phyloP scores from a whole-genome alignment of 805 yeast genomes.

The Ascoidea tarda region DNA sequence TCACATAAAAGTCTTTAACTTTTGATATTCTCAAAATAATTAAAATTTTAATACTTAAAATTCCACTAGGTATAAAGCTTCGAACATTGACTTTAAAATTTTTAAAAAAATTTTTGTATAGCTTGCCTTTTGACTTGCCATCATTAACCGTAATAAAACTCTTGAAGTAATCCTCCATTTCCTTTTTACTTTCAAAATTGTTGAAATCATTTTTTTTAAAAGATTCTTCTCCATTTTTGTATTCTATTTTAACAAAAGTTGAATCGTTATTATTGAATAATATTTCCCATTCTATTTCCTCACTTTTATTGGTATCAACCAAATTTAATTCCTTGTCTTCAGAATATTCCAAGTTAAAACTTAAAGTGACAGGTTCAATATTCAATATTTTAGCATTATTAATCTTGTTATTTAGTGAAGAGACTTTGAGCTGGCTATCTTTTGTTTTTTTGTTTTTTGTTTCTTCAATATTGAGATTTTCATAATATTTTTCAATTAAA shows the following conservation, averaged over 20 bases:
- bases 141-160: too few relatives aligned
- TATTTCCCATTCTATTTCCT: too few relatives aligned
- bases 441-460: not conserved
- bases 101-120: slow-evolving; percentile 15
- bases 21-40: slow-evolving; percentile 16
- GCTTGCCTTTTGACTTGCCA: slow-evolving; percentile 3
- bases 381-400: too few relatives aligned
- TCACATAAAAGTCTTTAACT: slow-evolving; percentile 18
- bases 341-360: too few relatives aligned
- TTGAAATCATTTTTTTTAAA: slow-evolving; percentile 26
- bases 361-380: too few relatives aligned
- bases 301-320: too few relatives aligned
- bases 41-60: slow-evolving; percentile 13
- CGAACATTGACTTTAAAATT: slow-evolving; percentile 19
- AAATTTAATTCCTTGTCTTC: too few relatives aligned
- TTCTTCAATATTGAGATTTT: not conserved
- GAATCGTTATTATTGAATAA: too few relatives aligned
- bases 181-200: slow-evolving; percentile 21
- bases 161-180: too few relatives aligned
- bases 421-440: too few relatives aligned
- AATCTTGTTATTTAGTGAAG: too few relatives aligned
- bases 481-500: not conserved
- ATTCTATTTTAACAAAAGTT: not conserved
- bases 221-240: slow-evolving; percentile 21
- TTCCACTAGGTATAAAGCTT: slow-evolving; percentile 16